Conservation (phyloP, 306 rosid genomes). For the Cicer pinnatifidum region DNA sequence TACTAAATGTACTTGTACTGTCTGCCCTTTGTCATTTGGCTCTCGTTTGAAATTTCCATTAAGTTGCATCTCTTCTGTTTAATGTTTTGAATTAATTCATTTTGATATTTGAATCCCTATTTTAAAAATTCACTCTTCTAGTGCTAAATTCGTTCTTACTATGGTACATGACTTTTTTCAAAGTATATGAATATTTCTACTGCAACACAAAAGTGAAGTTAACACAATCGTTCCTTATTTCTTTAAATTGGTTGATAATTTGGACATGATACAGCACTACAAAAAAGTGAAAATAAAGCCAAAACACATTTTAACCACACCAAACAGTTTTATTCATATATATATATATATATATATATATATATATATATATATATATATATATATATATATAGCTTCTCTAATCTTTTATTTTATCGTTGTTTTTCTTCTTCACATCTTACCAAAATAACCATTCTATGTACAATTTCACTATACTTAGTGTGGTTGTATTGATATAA, state of each 20-base stretch:
- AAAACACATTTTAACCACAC: too few relatives aligned
- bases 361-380: too few relatives aligned
- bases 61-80: not conserved
- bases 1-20: not conserved
- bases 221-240: not conserved
- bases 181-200: not conserved
- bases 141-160: not conserved
- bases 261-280: too few relatives aligned
- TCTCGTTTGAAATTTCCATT: not conserved
- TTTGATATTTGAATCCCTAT: not conserved
- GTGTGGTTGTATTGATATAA: too few relatives aligned
- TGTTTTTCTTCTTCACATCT: too few relatives aligned
- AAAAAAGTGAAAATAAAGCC: too few relatives aligned
- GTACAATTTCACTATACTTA: too few relatives aligned
- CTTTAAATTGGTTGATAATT: not conserved
- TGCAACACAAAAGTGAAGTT: slow-evolving; percentile 30
- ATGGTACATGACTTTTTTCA: not conserved
- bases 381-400: too few relatives aligned
- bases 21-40: not conserved
- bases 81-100: slow-evolving; percentile 1
- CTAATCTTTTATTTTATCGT: too few relatives aligned
- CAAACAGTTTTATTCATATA: too few relatives aligned
- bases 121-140: not conserved
- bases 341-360: too few relatives aligned
- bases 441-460: too few relatives aligned